A percentile compares a stretch with the other conserved stretches of the same genome.
Conservation (phyloP, 805 yeast species). For the Ogataea trehalophila region DNA sequence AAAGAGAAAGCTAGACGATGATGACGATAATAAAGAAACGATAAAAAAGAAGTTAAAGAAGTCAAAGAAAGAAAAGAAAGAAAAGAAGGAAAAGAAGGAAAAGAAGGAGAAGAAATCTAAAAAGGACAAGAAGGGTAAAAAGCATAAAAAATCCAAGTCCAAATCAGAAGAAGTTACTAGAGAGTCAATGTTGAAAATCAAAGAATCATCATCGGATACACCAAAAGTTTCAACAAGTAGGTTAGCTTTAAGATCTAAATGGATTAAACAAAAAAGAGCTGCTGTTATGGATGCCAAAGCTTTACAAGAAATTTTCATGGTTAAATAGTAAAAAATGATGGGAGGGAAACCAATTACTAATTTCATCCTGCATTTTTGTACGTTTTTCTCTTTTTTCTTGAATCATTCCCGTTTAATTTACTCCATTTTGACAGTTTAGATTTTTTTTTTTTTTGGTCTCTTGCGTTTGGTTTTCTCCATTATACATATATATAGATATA, state of each 20-base stretch:
- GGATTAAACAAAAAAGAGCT: slow-evolving; percentile 86
- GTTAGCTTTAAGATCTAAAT: slow-evolving; percentile 73
- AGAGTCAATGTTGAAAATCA: slow-evolving; percentile 39
- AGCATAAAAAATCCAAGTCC: slow-evolving; percentile 28
- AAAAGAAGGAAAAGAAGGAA: slow-evolving; percentile 23
- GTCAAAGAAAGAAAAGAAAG: slow-evolving; percentile 25
- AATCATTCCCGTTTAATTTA: no score
- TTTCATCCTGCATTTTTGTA: not conserved
- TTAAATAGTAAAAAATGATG: slow-evolving; percentile 29
- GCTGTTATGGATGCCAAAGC: slow-evolving; percentile 88
- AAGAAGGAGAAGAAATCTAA: slow-evolving; percentile 26
- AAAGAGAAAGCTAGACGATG: slow-evolving; percentile 22
- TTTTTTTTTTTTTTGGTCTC: no score
- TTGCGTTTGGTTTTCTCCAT: no score
- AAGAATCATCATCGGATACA: slow-evolving; percentile 17
- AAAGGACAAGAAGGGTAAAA: slow-evolving; percentile 8
- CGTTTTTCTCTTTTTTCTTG: not conserved
- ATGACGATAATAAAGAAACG: slow-evolving; percentile 12
- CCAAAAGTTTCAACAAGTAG: slow-evolving; percentile 44
- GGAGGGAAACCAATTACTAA: not conserved
- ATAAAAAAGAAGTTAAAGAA: slow-evolving; percentile 27
- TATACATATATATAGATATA: no score
- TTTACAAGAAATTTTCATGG: slow-evolving; percentile 89
- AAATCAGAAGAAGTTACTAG: slow-evolving; percentile 30
- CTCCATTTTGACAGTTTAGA: no score